Base-by-base conservation (phyloP, 1,284 basidiomycete species). In the Phylloporus gajari region DNA sequence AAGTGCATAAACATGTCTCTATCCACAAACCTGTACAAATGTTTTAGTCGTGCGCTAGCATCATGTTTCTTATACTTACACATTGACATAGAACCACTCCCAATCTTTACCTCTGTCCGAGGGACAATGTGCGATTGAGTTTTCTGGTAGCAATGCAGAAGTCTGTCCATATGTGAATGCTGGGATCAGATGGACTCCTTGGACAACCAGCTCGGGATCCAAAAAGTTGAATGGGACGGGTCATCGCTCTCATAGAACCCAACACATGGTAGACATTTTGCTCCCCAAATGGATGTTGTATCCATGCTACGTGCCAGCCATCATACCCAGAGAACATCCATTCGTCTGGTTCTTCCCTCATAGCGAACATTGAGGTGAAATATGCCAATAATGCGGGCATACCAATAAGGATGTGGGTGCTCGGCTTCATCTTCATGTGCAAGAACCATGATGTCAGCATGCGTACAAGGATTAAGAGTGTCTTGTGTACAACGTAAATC, bases 1-100 rank as follows among this genome's bases (percentile, higher is more conserved):
- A 74, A 83, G 0, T 79, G 73, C 80, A 84, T 81, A 23, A 81
- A 75, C 79, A 84, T 82, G 62, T 85, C 83, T 7, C 78, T 72
- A 68, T 85, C 84, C 61, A 80, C 78, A 71, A 84, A 85, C 5
- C 84, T 85, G 40, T 44, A 44, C 44, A 44, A 44, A 44, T 15
- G 15, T 44, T 44, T 53, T 62, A 62, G 61, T 38, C 35, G 23
- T 21, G 9, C 9, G 38, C 17, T 25, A 38, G 12, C 30, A 23
- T 60, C 11, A 38, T 8, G 9, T 51, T 35, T 38, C 38, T 12
- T 23, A 21, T 35, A 79, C 81, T 67, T 66, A 85, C 84, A 80
- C 79, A 65, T 78, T 79, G 3, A 85, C 78, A 76, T 83, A 84
- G 58, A 80, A 83, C 62, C 72, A 79, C 3, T 65, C 32, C 77